phyloP scores from a whole-genome alignment of 176 grass and related monocot species.

The Musa troglodytarum region DNA sequence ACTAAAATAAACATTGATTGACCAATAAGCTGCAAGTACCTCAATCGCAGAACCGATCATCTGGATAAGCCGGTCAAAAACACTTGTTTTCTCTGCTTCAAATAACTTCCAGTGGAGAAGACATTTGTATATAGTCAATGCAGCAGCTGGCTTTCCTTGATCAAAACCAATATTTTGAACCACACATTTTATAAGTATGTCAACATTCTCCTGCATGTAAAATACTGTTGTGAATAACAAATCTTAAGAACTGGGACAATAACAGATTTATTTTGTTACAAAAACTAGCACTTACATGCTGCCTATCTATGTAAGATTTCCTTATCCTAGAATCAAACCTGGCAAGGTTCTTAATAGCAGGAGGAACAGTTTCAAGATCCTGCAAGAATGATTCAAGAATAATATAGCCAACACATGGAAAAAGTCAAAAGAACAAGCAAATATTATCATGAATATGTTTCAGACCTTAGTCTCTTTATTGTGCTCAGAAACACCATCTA shows the following conservation, averaged over 20 bases:
- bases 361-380: constrained; percentile 65
- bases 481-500: constrained; percentile 36
- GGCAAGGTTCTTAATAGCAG: constrained; percentile 44
- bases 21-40: constrained; percentile 32
- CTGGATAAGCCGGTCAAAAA: constrained; percentile 77
- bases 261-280: neutral
- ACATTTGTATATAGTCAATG: constrained; percentile 84
- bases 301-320: constrained; percentile 66
- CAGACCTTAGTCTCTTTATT: constrained; percentile 51
- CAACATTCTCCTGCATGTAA: constrained; percentile 64
- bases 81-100: constrained; percentile 82
- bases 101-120: constrained; percentile 93
- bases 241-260: neutral
- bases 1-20: neutral
- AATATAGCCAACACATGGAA: constrained; percentile 17
- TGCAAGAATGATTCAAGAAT: constrained; percentile 43
- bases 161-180: constrained; percentile 63
- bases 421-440: constrained; percentile 15
- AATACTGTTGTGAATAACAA: neutral
- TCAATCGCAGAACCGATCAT: constrained; percentile 85
- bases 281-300: constrained; percentile 42
- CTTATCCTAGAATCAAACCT: constrained; percentile 39
- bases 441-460: constrained; percentile 26
- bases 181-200: constrained; percentile 72
- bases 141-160: constrained; percentile 77